phyloP scores from a whole-genome alignment of 768 basidiomycete species.

The Rhodotorula babjevae region DNA sequence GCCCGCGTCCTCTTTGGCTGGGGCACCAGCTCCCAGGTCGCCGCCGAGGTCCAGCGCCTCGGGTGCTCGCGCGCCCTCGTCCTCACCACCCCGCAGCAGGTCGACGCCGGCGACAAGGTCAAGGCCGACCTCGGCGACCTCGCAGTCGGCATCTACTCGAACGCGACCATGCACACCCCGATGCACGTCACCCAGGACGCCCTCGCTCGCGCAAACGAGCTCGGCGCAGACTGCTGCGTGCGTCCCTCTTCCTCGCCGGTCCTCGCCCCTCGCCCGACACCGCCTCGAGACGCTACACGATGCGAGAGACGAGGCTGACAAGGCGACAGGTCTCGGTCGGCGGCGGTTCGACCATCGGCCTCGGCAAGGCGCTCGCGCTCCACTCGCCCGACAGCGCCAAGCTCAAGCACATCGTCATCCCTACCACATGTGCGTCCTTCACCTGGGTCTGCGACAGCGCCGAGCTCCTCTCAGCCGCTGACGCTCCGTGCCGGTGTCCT shows the following conservation, averaged over 20 bases:
- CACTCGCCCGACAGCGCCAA: slow-evolving; percentile 44
- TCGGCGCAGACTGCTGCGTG: slow-evolving; percentile 49
- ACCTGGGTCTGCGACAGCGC: background rate
- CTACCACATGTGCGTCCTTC: slow-evolving; percentile 46
- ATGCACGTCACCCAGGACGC: slow-evolving; percentile 49
- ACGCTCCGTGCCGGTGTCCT: background rate
- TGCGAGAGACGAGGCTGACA: no score
- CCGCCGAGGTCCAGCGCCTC: slow-evolving; percentile 45
- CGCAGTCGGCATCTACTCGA: slow-evolving; percentile 48
- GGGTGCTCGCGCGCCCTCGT: slow-evolving; percentile 48
- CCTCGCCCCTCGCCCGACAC: no score
- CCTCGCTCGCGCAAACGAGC: slow-evolving; percentile 40
- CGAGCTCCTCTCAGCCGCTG: no score
- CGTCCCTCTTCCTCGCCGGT: slow-evolving; percentile 18
- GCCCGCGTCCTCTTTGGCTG: slow-evolving; percentile 50
- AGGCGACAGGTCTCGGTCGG: slow-evolving; percentile 42
- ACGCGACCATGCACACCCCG: slow-evolving; percentile 52
- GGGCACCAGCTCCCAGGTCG: slow-evolving; percentile 47
- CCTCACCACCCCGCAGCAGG: slow-evolving; percentile 48
- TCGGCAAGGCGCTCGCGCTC: slow-evolving; percentile 51
- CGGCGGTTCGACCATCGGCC: slow-evolving; percentile 50
- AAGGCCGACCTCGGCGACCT: slow-evolving; percentile 42
- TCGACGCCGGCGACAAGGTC: slow-evolving; percentile 43
- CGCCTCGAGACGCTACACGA: no score
- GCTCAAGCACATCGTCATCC: slow-evolving; percentile 50